Percentiles rank a stretch among this genome's conserved stretches.
Conservation (phyloP, 495 filamentous ascomycete genomes). For the Xylaria nigripes region DNA sequence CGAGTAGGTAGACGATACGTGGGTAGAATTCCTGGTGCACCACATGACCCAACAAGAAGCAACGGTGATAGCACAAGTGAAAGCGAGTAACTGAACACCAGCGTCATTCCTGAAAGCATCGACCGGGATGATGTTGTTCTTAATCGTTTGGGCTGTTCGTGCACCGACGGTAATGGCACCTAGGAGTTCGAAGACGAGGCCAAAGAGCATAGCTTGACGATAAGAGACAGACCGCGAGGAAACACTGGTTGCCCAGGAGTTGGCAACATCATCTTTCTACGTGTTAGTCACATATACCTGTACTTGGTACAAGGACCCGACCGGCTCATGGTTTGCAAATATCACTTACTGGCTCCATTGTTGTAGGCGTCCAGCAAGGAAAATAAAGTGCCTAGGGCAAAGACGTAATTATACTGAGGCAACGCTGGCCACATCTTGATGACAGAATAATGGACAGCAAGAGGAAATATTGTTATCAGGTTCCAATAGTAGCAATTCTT, state of each 20-base stretch:
- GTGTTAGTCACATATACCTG: not conserved
- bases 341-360: constrained; percentile 53
- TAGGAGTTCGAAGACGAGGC: constrained; percentile 51
- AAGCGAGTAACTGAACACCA: constrained; percentile 54
- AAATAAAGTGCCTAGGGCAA: constrained; percentile 60
- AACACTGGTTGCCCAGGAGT: constrained; percentile 62
- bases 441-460: not conserved
- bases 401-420: constrained; percentile 51
- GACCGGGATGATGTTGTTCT: constrained; percentile 48
- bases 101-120: constrained; percentile 43
- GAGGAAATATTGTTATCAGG: not conserved
- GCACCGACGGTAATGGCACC: constrained; percentile 54
- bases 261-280: constrained; percentile 57
- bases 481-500: not conserved
- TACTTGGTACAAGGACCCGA: not conserved
- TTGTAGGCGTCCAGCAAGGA: constrained; percentile 59
- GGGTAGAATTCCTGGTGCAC: constrained; percentile 52
- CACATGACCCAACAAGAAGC: constrained; percentile 47
- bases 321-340: not conserved
- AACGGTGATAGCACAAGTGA: constrained; percentile 48
- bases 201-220: constrained; percentile 54
- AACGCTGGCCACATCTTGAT: constrained; percentile 31
- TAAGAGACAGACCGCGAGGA: constrained; percentile 59
- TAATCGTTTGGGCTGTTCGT: constrained; percentile 53
- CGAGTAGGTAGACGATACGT: constrained; percentile 59